Evolutionary conservation across 192 early-diverging fungal genomes (phyloP).

Genomic region (Radiomyces spectabilis): DNA sequence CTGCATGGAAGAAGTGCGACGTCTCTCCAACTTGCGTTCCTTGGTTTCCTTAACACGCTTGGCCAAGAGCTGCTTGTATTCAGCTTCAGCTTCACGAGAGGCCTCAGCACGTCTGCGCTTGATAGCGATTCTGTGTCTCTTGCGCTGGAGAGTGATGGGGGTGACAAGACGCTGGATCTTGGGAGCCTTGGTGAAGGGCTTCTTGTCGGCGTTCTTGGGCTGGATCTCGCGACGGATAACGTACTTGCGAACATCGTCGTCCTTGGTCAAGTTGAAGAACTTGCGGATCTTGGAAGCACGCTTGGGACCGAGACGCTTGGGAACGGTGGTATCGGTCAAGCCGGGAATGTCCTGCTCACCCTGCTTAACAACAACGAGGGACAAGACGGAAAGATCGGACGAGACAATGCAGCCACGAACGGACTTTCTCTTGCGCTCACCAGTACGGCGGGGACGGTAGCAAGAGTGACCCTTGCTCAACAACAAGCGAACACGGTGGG

Average conservation of each 20-base stretch:
- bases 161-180: conserved; percentile 99
- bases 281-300: conserved; percentile 98
- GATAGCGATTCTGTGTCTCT: conserved; percentile 79
- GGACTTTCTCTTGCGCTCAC: conserved; percentile 99
- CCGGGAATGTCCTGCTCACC: conserved; percentile 94
- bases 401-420: conserved; percentile 98
- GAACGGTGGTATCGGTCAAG: conserved; percentile 85
- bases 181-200: conserved; percentile 90
- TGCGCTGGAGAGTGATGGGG: conserved; percentile 93
- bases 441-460: conserved; percentile 94
- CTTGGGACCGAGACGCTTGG: conserved; percentile 99
- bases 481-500: conserved; percentile 70
- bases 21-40: conserved; percentile 73
- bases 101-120: conserved; percentile 81
- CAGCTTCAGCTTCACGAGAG: conserved; percentile 72
- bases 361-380: conserved; percentile 94
- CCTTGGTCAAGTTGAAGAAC: conserved; percentile 97
- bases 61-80: conserved; percentile 83
- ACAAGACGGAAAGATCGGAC: conserved; percentile 89
- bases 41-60: conserved; percentile 94
- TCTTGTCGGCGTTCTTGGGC: conserved; percentile 84
- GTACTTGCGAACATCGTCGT: conserved; percentile 99
- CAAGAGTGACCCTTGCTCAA: conserved; percentile 94
- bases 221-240: conserved; percentile 96
- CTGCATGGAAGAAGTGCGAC: conserved; percentile 61